A percentile compares a stretch with the other conserved stretches of the same genome.
Evolutionary conservation across 129 eudicot genomes (phyloP).

Genomic region (Escallonia herrerae): DNA sequence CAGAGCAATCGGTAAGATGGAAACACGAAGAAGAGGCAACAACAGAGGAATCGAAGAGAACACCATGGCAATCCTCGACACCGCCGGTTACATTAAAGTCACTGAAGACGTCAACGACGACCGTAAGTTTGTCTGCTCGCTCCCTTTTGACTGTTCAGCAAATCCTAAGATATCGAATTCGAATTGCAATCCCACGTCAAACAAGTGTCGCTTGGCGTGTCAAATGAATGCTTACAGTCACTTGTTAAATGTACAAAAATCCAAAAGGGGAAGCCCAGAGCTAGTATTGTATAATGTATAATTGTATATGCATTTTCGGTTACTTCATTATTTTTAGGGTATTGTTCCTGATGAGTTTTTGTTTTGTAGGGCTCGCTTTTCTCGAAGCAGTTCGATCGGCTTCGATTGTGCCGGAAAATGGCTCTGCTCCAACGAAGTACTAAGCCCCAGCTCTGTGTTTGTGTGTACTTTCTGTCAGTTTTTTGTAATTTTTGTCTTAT

Average conservation of each 20-base stretch:
- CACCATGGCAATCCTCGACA: slow-evolving; percentile 65
- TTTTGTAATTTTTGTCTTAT: too few species aligned
- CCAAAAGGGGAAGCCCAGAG: too few species aligned
- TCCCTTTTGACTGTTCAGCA: neutral
- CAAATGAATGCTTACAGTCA: too few species aligned
- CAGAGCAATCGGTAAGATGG: neutral
- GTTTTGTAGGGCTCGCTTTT: slow-evolving; percentile 51
- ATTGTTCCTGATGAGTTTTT: neutral
- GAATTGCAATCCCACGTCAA: too few species aligned
- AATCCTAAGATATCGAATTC: too few species aligned
- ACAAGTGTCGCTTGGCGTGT: too few species aligned
- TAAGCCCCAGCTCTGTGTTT: neutral
- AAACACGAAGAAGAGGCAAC: slow-evolving; percentile 31
- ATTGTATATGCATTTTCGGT: neutral
- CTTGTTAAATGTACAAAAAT: too few species aligned
- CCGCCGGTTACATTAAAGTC: slow-evolving; percentile 34
- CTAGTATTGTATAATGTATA: too few species aligned
- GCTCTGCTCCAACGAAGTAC: slow-evolving; percentile 71
- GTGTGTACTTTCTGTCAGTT: neutral
- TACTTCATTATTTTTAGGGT: neutral
- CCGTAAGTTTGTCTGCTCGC: slow-evolving; percentile 15
- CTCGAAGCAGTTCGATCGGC: slow-evolving; percentile 83
- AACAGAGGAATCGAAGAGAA: slow-evolving; percentile 67
- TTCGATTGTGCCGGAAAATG: slow-evolving; percentile 50
- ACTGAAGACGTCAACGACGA: slow-evolving; percentile 49